Base-by-base conservation (phyloP, 2,329 filamentous ascomycete species). In the Scytalidium lignicola region DNA sequence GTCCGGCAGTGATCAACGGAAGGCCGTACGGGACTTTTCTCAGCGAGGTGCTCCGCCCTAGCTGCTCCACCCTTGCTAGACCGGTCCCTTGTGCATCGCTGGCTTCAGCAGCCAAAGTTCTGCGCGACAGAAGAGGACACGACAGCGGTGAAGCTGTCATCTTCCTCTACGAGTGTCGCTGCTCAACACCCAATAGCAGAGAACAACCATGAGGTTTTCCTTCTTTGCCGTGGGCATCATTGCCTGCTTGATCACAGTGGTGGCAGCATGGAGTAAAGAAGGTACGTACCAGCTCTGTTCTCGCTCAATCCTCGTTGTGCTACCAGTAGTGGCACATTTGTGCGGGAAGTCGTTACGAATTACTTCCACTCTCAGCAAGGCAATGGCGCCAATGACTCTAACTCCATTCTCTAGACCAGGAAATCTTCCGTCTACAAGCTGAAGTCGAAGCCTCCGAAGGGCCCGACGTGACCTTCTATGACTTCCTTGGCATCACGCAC, bases 351-450 rank as follows among this genome's bases (percentile, higher is more conserved):
- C 23, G 5, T 26, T 26, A 10, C 23, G 10, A 26, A 26, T 10
- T 26, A 26, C 23, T 26, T 26, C 6, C 23, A 10, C 23, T 6
- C 23, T 26, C 10, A 23, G 19, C 29, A 32, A 37, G 18, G 20
- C 8, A 28, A 23, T 42, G 18, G n/a, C 18, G 18, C 9, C 15
- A 48, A 39, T 40, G 60, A 43, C 48, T 55, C 62, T 63, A 44
- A 50, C 44, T 23, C 29, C 48, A 50, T 47, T 51, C 47, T 22
- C n/a, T 62, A 95, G 93, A 99, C 71, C 90, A 95, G 66, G 93
- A 99, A 72, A 97, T 99, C 73, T 99, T 99, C 75, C 88, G 90
- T 61, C 78, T 99, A 54, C 86, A 86, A 64, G 90, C 96, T 72
- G 93, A 97, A 67, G 80, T 99, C 49, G 73, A 80, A 52, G 71